Conservation (phyloP, 305 asterid species). For the Fraxinus dipetala region DNA sequence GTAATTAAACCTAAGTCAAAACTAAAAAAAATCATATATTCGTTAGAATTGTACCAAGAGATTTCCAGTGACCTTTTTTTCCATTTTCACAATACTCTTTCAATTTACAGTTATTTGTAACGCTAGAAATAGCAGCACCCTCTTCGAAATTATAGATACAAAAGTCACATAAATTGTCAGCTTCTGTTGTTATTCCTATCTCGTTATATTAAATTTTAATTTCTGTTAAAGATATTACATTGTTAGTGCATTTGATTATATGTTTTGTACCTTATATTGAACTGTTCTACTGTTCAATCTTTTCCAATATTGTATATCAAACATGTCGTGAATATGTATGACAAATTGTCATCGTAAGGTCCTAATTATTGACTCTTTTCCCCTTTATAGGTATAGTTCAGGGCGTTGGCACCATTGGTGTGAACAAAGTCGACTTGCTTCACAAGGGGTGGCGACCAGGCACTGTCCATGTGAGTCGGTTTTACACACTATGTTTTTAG, state of each 20-base stretch:
- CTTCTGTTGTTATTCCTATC: neutral
- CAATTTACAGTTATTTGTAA: neutral
- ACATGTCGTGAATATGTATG: neutral
- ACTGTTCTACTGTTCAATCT: neutral
- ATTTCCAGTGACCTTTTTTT: neutral
- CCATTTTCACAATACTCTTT: neutral
- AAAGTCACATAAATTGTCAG: neutral
- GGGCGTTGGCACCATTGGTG: conserved; percentile 1
- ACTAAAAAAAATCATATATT: neutral
- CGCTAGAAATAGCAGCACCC: neutral
- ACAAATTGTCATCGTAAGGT: neutral
- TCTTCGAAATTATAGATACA: neutral
- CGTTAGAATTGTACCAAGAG: neutral
- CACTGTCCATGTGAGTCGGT: neutral
- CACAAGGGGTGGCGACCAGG: conserved; percentile 8
- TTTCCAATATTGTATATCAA: neutral
- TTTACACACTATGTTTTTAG: neutral
- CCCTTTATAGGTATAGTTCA: conserved; percentile 7
- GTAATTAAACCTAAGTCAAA: conserved; percentile 17
- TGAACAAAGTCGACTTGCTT: neutral
- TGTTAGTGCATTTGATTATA: neutral
- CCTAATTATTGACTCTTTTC: neutral
- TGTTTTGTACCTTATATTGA: neutral
- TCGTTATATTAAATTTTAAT: neutral
- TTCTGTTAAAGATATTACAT: neutral